phyloP scores from a whole-genome alignment of 331 rosid species.

The Malus hybrid region DNA sequence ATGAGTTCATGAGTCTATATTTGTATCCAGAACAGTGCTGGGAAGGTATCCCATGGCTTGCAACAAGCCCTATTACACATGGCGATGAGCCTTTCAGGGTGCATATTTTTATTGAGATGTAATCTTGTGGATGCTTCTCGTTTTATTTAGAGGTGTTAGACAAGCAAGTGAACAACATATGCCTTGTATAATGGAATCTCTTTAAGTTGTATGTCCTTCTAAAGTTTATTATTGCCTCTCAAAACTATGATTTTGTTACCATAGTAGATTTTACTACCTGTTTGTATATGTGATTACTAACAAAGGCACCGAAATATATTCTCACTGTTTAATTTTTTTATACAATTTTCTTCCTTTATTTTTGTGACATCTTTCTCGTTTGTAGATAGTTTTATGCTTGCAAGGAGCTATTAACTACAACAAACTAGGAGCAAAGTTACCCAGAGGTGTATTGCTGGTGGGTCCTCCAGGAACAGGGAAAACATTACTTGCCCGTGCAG shows the following conservation, averaged over 20 bases:
- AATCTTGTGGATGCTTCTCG: not conserved
- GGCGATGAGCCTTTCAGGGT: not conserved
- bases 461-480: conserved; percentile 99
- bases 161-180: not conserved
- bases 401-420: conserved; percentile 82
- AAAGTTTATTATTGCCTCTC: not conserved
- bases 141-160: not conserved
- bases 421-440: conserved; percentile 92
- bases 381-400: conserved; percentile 82
- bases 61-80: not conserved
- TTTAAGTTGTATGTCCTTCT: not conserved
- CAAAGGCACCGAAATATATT: not conserved
- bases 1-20: not conserved
- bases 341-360: conserved; percentile 5
- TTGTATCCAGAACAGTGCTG: not conserved
- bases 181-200: not conserved
- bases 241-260: not conserved
- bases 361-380: conserved; percentile 20
- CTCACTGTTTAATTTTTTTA: not conserved
- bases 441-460: conserved; percentile 85
- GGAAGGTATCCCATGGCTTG: not conserved
- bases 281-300: not conserved
- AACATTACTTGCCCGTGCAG: conserved; percentile 95
- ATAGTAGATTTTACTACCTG: not conserved
- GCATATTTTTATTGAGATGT: not conserved